Conservation (phyloP, 108 stramenopile species). For the Pseudonitzschia multistriata region DNA sequence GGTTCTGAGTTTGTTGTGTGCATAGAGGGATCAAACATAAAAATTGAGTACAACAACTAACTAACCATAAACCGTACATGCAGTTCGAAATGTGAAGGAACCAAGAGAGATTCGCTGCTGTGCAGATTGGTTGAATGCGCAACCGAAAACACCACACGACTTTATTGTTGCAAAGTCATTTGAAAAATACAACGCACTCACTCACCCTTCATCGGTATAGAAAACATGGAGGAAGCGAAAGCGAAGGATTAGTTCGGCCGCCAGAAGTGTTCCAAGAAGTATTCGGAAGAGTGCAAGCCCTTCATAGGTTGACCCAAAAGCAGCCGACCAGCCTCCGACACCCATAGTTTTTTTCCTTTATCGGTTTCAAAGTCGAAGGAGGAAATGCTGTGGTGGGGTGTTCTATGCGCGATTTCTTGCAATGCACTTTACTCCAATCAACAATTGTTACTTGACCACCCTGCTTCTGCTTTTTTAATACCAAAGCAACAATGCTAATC, state of each 20-base stretch:
- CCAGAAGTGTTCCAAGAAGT: conserved; percentile 56
- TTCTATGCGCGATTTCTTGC: too few species aligned
- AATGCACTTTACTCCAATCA: too few species aligned
- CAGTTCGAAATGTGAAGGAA: neutral
- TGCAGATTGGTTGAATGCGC: neutral
- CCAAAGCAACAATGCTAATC: too few species aligned
- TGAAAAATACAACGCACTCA: neutral
- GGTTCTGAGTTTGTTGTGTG: conserved; percentile 37
- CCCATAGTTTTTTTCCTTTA: neutral
- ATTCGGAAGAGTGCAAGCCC: conserved; percentile 75
- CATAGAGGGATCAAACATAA: neutral
- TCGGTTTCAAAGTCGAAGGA: neutral
- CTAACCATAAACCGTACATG: neutral
- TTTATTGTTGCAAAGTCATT: neutral
- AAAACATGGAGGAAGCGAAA: conserved; percentile 79
- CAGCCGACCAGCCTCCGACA: conserved; percentile 20
- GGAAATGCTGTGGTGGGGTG: neutral
- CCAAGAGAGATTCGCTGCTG: neutral
- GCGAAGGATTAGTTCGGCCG: conserved; percentile 55
- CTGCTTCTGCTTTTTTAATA: too few species aligned
- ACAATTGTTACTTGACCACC: too few species aligned
- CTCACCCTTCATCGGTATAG: conserved; percentile 79
- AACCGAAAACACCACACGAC: neutral
- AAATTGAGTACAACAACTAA: neutral
- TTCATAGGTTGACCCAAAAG: conserved; percentile 52